Evolutionary conservation across 305 asterid species (phyloP).

Genomic region (Petunia hybrid): DNA sequence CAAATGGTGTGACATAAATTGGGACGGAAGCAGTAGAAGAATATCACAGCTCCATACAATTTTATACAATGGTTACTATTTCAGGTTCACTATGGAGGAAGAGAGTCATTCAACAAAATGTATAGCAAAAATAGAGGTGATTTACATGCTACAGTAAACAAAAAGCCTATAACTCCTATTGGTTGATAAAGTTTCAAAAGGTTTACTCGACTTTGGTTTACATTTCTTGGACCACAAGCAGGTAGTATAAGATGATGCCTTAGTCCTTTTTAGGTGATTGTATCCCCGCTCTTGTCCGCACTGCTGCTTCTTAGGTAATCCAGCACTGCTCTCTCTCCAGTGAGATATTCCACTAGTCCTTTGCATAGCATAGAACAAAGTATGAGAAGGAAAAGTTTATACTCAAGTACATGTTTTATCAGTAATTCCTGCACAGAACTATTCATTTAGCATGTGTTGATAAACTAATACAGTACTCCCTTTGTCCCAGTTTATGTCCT

Average conservation of each 20-base stretch:
- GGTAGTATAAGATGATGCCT: not conserved
- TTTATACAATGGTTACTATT: not conserved
- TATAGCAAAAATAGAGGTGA: not conserved
- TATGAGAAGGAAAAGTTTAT: not conserved
- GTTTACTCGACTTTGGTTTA: not conserved
- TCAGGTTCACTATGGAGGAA: slow-evolving; percentile 11
- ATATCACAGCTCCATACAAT: too few species aligned
- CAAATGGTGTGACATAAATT: too few species aligned
- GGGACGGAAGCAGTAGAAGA: too few species aligned
- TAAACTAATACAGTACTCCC: not conserved
- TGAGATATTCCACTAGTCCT: slow-evolving; percentile 63
- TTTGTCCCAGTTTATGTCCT: too few species aligned
- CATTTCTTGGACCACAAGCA: not conserved
- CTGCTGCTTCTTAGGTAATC: slow-evolving; percentile 44
- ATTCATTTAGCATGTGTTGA: not conserved
- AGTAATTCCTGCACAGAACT: not conserved
- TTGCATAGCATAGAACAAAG: slow-evolving; percentile 13
- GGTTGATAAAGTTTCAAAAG: not conserved
- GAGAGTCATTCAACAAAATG: slow-evolving; percentile 1
- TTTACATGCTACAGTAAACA: not conserved
- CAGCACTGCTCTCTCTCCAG: slow-evolving; percentile 53
- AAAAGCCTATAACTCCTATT: not conserved
- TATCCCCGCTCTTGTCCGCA: not conserved
- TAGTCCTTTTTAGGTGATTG: slow-evolving; percentile 1
- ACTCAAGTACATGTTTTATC: not conserved